Base-by-base conservation (phyloP, 1,284 basidiomycete species). In the Moniliella sp. region DNA sequence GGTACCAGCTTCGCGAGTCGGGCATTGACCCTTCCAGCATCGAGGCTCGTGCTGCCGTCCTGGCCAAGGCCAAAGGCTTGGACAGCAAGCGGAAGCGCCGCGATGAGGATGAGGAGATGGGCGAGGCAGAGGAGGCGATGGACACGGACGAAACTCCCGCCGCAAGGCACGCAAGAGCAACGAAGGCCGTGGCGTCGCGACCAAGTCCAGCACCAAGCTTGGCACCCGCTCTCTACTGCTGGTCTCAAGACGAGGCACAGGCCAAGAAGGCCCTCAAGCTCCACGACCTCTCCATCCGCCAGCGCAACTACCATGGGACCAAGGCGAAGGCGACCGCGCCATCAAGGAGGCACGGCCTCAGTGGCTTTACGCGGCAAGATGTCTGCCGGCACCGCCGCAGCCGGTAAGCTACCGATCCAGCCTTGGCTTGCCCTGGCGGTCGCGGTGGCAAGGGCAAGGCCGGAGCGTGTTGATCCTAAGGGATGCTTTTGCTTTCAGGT, bases 1-100 rank as follows among this genome's bases (percentile, higher is more conserved):
- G 75, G 78, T 25, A 64, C 69, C 8, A 75, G 73, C 66, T 97
- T 62, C 79, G 76, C 19, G 74, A 74, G 49, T 78, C 79, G 7
- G 88, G 91, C 0, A 71, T 83, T 44, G 81, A 99, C 61, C 79
- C 88, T 4, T 76, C 74, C 45, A 71, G 72, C 34, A 75, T 99
- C 49, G 73, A 84, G 58, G 79, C 78, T 45, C 75, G 88, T 18
- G 91, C 86, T 1, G 71, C 72, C 53, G 68, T 77, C 50, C 64
- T 94, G 30, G 78, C 79, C 17, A 82, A 83, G 63, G 65, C 74
- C 13, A 71, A 74, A 33, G 75, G 21, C 21, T 7, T 23, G 8
- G 69, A 67, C 71, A 49, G 47, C 4, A 70, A 75, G 54, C 82
- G 82, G 63, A 66, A 78, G 33, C 64, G 66, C 52, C 61, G 64